These are phyloP conservation scores for Keithomyces neogunnii DNA, from an alignment of 2,329 filamentous ascomycete genomes.

Conservation along the genomic window DNA sequence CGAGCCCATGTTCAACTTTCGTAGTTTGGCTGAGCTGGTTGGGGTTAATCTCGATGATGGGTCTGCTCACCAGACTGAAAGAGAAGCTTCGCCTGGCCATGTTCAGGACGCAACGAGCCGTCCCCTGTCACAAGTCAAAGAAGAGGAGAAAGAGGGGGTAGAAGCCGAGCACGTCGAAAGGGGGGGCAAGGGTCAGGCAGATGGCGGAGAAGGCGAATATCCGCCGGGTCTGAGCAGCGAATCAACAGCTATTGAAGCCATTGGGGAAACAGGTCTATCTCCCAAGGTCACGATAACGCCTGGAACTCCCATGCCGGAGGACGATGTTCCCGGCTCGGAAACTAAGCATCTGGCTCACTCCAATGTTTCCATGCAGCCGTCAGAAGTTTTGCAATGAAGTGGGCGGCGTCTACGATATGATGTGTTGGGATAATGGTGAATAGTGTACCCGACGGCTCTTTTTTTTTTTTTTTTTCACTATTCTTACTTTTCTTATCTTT, in stretches of 20 bases:
- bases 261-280: constrained; percentile 1
- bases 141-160: constrained; percentile 27
- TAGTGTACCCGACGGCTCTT: too few relatives aligned
- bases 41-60: constrained; percentile 50
- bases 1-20: constrained; percentile 88
- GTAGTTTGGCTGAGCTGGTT: constrained; percentile 78
- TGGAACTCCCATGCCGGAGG: constrained; percentile 33
- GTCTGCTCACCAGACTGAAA: constrained; percentile 20
- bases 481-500: too few relatives aligned
- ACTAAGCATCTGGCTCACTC: constrained; percentile 36
- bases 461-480: too few relatives aligned
- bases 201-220: background rate
- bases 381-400: constrained; percentile 24
- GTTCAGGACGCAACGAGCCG: constrained; percentile 12
- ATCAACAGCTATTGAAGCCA: constrained; percentile 3
- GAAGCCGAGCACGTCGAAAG: constrained; percentile 24
- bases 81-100: constrained; percentile 14
- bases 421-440: background rate
- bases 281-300: constrained; percentile 8
- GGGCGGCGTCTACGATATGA: background rate
- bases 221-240: constrained; percentile 3
- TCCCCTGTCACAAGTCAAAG: constrained; percentile 27
- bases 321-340: constrained; percentile 23
- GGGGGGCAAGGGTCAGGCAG: background rate
- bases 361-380: constrained; percentile 24